Conservation (phyloP, 495 filamentous ascomycete species). For the Neurospora sp. region DNA sequence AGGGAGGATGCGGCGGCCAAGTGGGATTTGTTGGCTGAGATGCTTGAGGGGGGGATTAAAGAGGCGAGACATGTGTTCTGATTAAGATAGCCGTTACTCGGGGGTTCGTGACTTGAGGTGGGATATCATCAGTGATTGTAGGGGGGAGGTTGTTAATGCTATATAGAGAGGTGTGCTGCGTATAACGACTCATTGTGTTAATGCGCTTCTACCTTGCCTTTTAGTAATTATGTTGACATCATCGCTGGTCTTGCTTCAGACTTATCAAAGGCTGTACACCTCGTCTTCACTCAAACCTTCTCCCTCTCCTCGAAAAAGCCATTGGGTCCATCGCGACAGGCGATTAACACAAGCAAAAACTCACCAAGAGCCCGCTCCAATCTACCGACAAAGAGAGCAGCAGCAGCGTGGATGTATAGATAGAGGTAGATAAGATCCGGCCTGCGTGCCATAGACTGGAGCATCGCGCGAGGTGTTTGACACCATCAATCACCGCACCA, state of each 20-base stretch:
- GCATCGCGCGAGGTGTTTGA: not conserved
- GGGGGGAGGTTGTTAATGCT: not conserved
- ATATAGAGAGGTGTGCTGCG: not conserved
- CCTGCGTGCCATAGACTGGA: not conserved
- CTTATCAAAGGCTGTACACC: too few species aligned
- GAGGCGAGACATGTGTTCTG: slow-evolving; percentile 4
- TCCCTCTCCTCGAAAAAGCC: not conserved
- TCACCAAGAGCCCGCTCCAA: not conserved
- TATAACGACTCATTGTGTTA: not conserved
- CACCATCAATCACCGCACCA: not conserved
- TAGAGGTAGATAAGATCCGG: not conserved
- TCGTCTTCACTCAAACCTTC: not conserved
- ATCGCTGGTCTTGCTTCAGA: too few species aligned
- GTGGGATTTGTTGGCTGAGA: slow-evolving; percentile 51
- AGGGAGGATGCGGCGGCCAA: slow-evolving; percentile 37
- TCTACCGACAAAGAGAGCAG: not conserved
- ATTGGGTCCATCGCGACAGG: not conserved
- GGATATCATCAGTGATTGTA: not conserved
- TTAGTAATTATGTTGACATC: too few species aligned
- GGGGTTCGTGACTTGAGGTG: not conserved
- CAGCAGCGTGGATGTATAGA: not conserved
- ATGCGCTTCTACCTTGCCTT: not conserved
- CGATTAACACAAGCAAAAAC: not conserved
- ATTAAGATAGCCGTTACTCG: not conserved
- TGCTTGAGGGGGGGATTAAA: slow-evolving; percentile 41